Conservation (phyloP, 352 stramenopile genomes). For the Phytopythium chamaehyphon region DNA sequence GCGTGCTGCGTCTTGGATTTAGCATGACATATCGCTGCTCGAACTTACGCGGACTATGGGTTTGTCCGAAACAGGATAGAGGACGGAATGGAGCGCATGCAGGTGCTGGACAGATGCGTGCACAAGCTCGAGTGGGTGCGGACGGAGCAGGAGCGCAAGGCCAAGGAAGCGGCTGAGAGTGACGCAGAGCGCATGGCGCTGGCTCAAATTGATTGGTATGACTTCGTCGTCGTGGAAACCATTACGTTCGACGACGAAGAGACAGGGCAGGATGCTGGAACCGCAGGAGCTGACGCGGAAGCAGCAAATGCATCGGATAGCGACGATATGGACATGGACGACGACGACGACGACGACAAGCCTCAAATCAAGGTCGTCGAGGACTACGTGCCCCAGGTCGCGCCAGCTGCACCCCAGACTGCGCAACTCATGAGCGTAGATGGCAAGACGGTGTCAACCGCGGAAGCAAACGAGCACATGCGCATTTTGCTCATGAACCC, state of each 20-base stretch:
- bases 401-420: conserved; percentile 16
- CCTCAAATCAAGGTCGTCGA: conserved; percentile 77
- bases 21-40: background rate
- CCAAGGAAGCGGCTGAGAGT: conserved; percentile 64
- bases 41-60: background rate
- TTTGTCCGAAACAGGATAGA: conserved; percentile 30
- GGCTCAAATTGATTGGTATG: conserved; percentile 97
- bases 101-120: conserved; percentile 81
- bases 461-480: conserved; percentile 98
- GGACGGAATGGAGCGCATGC: conserved; percentile 78
- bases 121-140: conserved; percentile 81
- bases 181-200: conserved; percentile 72
- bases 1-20: conserved; percentile 6
- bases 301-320: conserved; percentile 63
- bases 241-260: conserved; percentile 95
- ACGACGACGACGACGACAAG: conserved; percentile 60
- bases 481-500: conserved; percentile 98
- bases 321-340: conserved; percentile 90
- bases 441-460: conserved; percentile 85
- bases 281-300: conserved; percentile 15
- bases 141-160: conserved; percentile 67
- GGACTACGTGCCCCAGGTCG: conserved; percentile 75
- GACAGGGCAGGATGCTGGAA: conserved; percentile 28
- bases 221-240: conserved; percentile 99
- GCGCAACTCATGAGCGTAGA: conserved; percentile 67